phyloP scores from a whole-genome alignment of 371 early-diverging fungal genomes.

The Fennellomyces sp. region DNA sequence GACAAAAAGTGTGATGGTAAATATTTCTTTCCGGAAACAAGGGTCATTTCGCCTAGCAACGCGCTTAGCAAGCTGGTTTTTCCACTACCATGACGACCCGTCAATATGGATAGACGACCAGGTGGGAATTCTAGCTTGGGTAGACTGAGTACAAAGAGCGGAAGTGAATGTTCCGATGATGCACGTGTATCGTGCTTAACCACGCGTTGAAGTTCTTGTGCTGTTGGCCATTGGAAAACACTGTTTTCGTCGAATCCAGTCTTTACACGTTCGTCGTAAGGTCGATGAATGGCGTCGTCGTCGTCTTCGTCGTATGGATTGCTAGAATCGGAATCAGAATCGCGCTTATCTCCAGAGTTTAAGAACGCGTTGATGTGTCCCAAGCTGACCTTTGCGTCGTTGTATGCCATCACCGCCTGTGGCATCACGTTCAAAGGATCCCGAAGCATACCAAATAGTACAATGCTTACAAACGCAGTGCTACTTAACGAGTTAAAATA shows the following conservation, averaged over 20 bases:
- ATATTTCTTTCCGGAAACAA: conserved; percentile 38
- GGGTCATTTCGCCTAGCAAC: conserved; percentile 66
- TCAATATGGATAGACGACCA: conserved; percentile 58
- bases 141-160: conserved; percentile 18
- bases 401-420: conserved; percentile 60
- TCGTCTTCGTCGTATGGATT: conserved; percentile 2
- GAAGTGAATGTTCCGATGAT: neutral
- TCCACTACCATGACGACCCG: conserved; percentile 67
- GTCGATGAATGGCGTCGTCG: neutral
- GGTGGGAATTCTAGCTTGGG: conserved; percentile 56
- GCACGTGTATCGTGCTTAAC: neutral
- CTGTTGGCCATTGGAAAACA: conserved; percentile 30
- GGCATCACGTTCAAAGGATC: conserved; percentile 68
- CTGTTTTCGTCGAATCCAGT: conserved; percentile 21
- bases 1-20: conserved; percentile 41
- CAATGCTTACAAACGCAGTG: conserved; percentile 69
- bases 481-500: conserved; percentile 12
- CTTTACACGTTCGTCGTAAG: conserved; percentile 20
- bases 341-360: conserved; percentile 24
- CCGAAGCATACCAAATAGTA: conserved; percentile 63
- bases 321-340: conserved; percentile 14
- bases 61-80: conserved; percentile 72
- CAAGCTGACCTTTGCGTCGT: conserved; percentile 59
- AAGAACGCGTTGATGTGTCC: conserved; percentile 58
- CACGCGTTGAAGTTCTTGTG: neutral